These are phyloP conservation scores for Harrya chromipes DNA, from an alignment of 768 basidiomycete genomes.

Conservation along the genomic window DNA sequence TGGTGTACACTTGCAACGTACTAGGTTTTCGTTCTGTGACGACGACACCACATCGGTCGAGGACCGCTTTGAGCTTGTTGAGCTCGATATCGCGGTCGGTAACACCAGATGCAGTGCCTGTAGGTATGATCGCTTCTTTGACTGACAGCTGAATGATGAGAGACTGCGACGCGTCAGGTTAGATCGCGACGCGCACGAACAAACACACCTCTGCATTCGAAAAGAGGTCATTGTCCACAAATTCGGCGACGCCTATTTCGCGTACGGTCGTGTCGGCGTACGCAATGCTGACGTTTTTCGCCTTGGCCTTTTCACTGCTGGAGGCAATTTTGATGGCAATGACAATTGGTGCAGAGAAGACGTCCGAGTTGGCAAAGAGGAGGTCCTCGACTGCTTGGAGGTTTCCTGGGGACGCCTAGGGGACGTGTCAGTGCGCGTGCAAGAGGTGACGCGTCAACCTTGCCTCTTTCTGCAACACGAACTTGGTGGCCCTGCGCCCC, in stretches of 20 bases:
- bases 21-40: constrained; percentile 88
- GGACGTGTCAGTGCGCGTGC: constrained; percentile 12
- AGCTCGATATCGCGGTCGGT: constrained; percentile 86
- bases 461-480: constrained; percentile 80
- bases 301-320: constrained; percentile 52
- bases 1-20: constrained; percentile 31
- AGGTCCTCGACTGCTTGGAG: constrained; percentile 75
- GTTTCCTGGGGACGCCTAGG: constrained; percentile 73
- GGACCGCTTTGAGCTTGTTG: constrained; percentile 77
- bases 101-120: constrained; percentile 65
- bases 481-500: constrained; percentile 73
- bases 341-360: constrained; percentile 81
- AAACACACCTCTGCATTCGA: constrained; percentile 84
- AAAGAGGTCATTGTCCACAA: constrained; percentile 91
- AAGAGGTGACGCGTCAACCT: constrained; percentile 10
- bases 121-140: constrained; percentile 89
- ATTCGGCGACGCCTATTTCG: constrained; percentile 86
- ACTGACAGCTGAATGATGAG: constrained; percentile 93
- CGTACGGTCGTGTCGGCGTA: constrained; percentile 89
- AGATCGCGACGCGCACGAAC: background rate
- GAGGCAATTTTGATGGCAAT: constrained; percentile 81
- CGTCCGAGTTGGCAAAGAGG: constrained; percentile 78
- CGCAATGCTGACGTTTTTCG: constrained; percentile 77
- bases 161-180: constrained; percentile 49
- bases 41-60: constrained; percentile 90